A percentile compares a stretch with the other conserved stretches of the same genome.
Evolutionary conservation across 2,329 filamentous ascomycete genomes (phyloP).

Genomic region (Pseudogymnoascus verrucosus): DNA sequence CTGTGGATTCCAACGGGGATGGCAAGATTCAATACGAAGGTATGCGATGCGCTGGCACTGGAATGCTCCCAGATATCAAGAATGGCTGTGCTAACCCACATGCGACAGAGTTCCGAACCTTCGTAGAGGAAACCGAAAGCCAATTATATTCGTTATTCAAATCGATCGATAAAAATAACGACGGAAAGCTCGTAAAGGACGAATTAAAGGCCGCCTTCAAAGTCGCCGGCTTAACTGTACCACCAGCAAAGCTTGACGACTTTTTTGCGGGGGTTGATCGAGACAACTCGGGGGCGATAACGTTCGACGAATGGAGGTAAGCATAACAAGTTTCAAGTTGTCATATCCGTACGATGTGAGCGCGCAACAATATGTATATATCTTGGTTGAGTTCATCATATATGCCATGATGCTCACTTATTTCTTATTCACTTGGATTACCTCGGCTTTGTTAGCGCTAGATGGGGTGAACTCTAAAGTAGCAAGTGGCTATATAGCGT

Average conservation of each 20-base stretch:
- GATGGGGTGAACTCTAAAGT: neutral
- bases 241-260: constrained; percentile 65
- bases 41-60: constrained; percentile 35
- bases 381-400: neutral
- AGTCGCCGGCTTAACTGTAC: constrained; percentile 69
- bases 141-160: constrained; percentile 77
- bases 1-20: constrained; percentile 80
- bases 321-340: constrained; percentile 27
- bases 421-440: neutral
- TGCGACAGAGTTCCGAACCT: constrained; percentile 70
- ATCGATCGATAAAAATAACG: constrained; percentile 75
- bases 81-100: neutral
- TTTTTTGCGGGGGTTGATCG: constrained; percentile 89
- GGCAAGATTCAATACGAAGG: constrained; percentile 87
- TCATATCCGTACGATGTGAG: neutral
- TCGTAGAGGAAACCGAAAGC: constrained; percentile 79
- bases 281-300: constrained; percentile 66
- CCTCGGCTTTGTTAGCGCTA: neutral
- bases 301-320: constrained; percentile 94
- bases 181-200: constrained; percentile 78
- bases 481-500: neutral
- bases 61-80: neutral
- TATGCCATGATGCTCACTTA: neutral
- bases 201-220: constrained; percentile 76
- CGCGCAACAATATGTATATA: neutral